Percentiles rank a stretch among this genome's conserved stretches.
Evolutionary conservation across 805 yeast species (phyloP).

Genomic region (Metschnikowia anglica): DNA sequence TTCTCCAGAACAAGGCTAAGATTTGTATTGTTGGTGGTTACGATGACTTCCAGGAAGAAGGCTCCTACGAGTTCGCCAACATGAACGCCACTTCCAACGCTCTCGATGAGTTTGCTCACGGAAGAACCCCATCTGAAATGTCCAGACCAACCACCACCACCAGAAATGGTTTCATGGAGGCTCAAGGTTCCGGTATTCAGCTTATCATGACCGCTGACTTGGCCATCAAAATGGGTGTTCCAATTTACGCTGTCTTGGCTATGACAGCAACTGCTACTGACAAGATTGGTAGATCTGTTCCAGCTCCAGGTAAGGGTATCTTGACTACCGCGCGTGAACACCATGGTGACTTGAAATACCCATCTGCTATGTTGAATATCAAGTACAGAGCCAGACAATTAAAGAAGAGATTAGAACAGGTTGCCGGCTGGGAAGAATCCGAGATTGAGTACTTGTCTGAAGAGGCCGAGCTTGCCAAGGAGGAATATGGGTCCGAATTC

Average conservation of each 20-base stretch:
- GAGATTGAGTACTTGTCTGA: slow-evolving; percentile 71
- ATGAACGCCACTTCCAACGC: slow-evolving; percentile 98
- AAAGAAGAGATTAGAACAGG: slow-evolving; percentile 70
- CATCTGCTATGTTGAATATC: slow-evolving; percentile 79
- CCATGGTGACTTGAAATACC: slow-evolving; percentile 75
- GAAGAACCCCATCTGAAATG: slow-evolving; percentile 98
- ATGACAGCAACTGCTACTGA: slow-evolving; percentile 96
- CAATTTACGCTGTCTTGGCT: slow-evolving; percentile 93
- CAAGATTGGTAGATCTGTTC: slow-evolving; percentile 97
- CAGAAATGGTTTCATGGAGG: slow-evolving; percentile 98
- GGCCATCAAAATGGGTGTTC: slow-evolving; percentile 98
- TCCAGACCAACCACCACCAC: slow-evolving; percentile 97
- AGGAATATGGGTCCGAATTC: slow-evolving; percentile 51
- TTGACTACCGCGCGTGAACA: slow-evolving; percentile 96
- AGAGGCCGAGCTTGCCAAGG: slow-evolving; percentile 60
- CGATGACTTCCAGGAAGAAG: slow-evolving; percentile 99
- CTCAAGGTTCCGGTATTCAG: slow-evolving; percentile 99
- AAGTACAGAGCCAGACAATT: slow-evolving; percentile 93
- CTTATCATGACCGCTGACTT: slow-evolving; percentile 92
- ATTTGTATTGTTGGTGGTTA: slow-evolving; percentile 97
- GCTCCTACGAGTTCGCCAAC: slow-evolving; percentile 95
- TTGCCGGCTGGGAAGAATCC: slow-evolving; percentile 78
- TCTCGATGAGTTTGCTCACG: slow-evolving; percentile 82
- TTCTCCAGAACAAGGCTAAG: slow-evolving; percentile 91
- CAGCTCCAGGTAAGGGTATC: slow-evolving; percentile 99